A percentile compares a stretch with the other conserved stretches of the same genome.
Conservation (phyloP, 2,329 filamentous ascomycete genomes). For the Aspergillus arachidicola region DNA sequence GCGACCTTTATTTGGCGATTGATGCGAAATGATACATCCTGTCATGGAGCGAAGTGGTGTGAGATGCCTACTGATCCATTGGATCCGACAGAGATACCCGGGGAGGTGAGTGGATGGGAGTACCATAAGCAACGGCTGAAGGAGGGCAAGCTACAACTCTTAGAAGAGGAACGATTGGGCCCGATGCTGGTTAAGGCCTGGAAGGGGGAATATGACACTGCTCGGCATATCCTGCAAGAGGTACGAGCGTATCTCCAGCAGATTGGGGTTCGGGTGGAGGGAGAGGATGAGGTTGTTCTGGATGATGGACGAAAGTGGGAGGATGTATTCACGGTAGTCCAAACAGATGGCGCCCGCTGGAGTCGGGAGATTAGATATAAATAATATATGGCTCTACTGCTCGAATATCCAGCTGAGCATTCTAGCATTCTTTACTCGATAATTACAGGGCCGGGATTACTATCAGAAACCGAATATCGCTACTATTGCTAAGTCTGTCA, state of each 20-base stretch:
- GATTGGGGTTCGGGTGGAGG: slow-evolving; percentile 3
- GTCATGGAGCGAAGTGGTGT: too few species aligned
- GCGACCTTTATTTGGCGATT: slow-evolving; percentile 1
- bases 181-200: slow-evolving; percentile 11
- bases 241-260: slow-evolving; percentile 8
- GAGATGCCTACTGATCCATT: neutral
- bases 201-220: slow-evolving; percentile 13
- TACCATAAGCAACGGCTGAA: slow-evolving; percentile 1
- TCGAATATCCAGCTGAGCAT: neutral
- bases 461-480: too few species aligned
- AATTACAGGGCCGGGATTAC: rapidly evolving
- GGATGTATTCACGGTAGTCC: too few species aligned
- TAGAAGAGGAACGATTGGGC: slow-evolving; percentile 6
- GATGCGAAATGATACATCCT: too few species aligned
- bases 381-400: neutral
- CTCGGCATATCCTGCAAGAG: slow-evolving; percentile 10
- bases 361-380: neutral
- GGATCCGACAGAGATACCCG: neutral
- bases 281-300: slow-evolving; percentile 5
- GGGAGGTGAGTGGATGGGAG: neutral
- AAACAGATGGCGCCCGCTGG: too few species aligned
- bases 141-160: slow-evolving; percentile 11
- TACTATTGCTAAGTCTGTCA: too few species aligned
- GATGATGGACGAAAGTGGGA: too few species aligned
- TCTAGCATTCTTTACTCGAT: too few species aligned